A percentile compares a stretch with the other conserved stretches of the same genome.
phyloP scores from a whole-genome alignment of 768 basidiomycete genomes.

The Pisolithus microcarpus region DNA sequence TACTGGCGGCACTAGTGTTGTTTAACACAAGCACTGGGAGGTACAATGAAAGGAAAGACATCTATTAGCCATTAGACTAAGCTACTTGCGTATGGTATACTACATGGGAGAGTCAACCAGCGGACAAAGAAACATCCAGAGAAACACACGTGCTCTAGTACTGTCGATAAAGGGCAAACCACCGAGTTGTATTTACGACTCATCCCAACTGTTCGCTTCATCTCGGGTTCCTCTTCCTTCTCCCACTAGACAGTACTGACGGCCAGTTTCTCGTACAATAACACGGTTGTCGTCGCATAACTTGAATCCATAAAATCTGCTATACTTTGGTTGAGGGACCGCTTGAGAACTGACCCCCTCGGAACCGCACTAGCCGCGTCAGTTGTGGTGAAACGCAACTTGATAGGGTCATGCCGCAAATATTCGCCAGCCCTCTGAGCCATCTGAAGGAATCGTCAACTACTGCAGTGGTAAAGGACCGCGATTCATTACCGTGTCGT shows the following conservation, averaged over 20 bases:
- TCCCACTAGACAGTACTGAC: conserved; percentile 94
- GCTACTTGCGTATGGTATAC: too few species aligned
- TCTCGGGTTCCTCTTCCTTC: conserved; percentile 92
- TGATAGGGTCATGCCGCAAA: conserved; percentile 89
- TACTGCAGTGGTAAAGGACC: background rate
- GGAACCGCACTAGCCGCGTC: conserved; percentile 78
- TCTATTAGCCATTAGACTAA: too few species aligned
- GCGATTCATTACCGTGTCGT: conserved; percentile 67
- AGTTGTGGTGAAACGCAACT: conserved; percentile 95
- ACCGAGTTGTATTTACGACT: too few species aligned
- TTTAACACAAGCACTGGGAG: too few species aligned
- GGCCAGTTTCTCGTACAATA: conserved; percentile 93
- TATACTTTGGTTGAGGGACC: conserved; percentile 89
- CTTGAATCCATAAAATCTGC: conserved; percentile 92
- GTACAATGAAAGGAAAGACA: too few species aligned
- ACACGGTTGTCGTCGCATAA: conserved; percentile 81
- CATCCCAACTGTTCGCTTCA: too few species aligned
- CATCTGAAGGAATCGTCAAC: conserved; percentile 55
- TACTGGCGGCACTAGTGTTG: too few species aligned
- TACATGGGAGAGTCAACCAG: too few species aligned
- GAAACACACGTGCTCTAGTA: too few species aligned
- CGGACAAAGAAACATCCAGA: too few species aligned
- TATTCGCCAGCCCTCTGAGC: conserved; percentile 85
- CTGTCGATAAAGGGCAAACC: too few species aligned
- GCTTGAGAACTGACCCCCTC: conserved; percentile 77